Percentiles rank a stretch among this genome's conserved stretches.
phyloP scores from a whole-genome alignment of 208 protist genomes.

The Acanthamoeba castellanii region DNA sequence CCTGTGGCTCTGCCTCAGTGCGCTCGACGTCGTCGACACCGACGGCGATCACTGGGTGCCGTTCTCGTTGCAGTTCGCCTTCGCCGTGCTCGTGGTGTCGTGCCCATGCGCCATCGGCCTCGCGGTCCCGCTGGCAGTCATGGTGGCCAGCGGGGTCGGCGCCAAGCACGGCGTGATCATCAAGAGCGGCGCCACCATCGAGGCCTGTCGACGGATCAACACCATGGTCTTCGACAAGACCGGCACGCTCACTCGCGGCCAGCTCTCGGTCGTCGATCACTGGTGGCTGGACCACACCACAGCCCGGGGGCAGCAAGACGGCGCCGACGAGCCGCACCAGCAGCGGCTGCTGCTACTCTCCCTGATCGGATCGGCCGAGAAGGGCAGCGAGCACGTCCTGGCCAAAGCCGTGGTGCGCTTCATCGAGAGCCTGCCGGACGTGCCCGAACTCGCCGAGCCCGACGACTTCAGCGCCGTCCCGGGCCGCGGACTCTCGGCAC shows the following conservation, averaged over 20 bases:
- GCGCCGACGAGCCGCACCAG: not conserved
- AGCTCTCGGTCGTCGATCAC: constrained; percentile 89
- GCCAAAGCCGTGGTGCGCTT: constrained; percentile 8
- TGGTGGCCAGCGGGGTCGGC: constrained; percentile 97
- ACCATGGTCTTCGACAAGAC: constrained; percentile 97
- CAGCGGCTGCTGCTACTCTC: not conserved
- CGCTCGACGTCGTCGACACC: constrained; percentile 36
- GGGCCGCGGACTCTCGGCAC: constrained; percentile 22
- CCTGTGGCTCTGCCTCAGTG: constrained; percentile 89
- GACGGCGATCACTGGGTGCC: constrained; percentile 60
- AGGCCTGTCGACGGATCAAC: constrained; percentile 90
- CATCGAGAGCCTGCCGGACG: not conserved
- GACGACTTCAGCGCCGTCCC: constrained; percentile 30
- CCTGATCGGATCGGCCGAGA: constrained; percentile 16
- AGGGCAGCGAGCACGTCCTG: constrained; percentile 25
- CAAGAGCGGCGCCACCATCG: constrained; percentile 94
- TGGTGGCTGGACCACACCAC: not conserved
- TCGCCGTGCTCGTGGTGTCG: constrained; percentile 95
- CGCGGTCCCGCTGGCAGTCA: constrained; percentile 96
- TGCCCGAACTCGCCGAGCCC: not conserved
- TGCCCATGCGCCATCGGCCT: constrained; percentile 97
- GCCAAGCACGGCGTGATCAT: constrained; percentile 90
- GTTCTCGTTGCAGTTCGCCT: constrained; percentile 95
- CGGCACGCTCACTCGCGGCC: constrained; percentile 95
- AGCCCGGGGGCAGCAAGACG: not conserved